Conservation (phyloP, 441 rosid species). For the Pelargonium myrrhifolium region DNA sequence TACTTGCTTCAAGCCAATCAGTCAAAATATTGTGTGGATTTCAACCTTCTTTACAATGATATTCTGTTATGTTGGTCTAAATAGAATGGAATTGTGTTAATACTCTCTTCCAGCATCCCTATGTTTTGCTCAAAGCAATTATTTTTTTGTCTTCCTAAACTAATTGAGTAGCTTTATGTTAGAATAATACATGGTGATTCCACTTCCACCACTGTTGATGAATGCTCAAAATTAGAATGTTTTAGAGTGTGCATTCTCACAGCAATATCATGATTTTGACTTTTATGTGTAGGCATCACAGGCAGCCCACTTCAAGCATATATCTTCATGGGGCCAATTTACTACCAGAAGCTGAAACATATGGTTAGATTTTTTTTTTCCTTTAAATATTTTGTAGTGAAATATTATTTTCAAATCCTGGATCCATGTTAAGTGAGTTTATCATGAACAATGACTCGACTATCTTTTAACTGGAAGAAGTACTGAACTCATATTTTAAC, state of each 20-base stretch:
- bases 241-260: not conserved
- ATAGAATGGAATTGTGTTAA: no score
- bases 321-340: conserved; percentile 96
- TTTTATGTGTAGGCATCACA: conserved; percentile 58
- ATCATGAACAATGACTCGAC: no score
- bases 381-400: not conserved
- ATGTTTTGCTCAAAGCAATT: not conserved
- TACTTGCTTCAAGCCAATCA: not conserved
- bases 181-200: not conserved
- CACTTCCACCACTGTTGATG: not conserved
- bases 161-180: not conserved
- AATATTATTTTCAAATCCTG: conserved; percentile 8
- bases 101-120: no score
- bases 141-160: not conserved
- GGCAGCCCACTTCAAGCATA: conserved; percentile 85
- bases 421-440: not conserved
- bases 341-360: conserved; percentile 96
- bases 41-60: not conserved
- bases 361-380: conserved; percentile 53
- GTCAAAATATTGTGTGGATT: not conserved
- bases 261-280: conserved; percentile 23
- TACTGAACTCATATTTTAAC: no score
- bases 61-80: no score
- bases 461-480: no score
- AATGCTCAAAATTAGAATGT: not conserved